Percentiles rank a stretch among this genome's conserved stretches.
phyloP scores from a whole-genome alignment of 352 stramenopile species.

The Phytophthora meadii region DNA sequence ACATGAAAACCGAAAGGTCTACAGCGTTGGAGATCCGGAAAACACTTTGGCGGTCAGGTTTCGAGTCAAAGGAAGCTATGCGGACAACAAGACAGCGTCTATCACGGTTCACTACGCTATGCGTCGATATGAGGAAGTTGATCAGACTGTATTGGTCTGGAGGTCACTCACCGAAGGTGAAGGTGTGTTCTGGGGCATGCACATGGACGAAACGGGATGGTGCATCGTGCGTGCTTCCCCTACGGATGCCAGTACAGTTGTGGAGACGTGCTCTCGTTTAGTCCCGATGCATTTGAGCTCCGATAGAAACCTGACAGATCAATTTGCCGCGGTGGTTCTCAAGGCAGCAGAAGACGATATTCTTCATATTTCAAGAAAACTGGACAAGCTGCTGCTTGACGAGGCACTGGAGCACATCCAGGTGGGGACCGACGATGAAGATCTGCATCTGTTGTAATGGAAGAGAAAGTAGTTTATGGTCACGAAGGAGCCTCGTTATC shows the following conservation, averaged over 20 bases:
- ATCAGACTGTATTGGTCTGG: conserved; percentile 22
- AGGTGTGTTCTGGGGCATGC: conserved; percentile 6
- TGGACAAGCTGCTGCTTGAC: conserved; percentile 14
- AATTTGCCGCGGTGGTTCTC: conserved; percentile 18
- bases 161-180: conserved; percentile 14
- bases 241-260: conserved; percentile 1
- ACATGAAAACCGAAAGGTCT: conserved; percentile 8
- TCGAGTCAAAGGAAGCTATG: not conserved
- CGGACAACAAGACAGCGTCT: not conserved
- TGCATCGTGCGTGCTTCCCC: conserved; percentile 6
- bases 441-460: too few relatives aligned
- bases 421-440: too few relatives aligned
- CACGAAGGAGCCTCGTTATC: too few relatives aligned
- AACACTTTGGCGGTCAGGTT: conserved; percentile 9
- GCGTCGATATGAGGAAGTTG: conserved; percentile 5
- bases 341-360: conserved; percentile 10
- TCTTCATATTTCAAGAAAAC: conserved; percentile 5
- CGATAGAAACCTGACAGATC: not conserved
- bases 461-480: too few relatives aligned
- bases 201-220: conserved; percentile 26
- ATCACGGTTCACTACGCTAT: not conserved
- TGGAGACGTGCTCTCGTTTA: conserved; percentile 11
- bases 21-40: not conserved
- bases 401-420: conserved; percentile 4
- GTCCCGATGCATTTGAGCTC: conserved; percentile 6